Evolutionary conservation across 371 early-diverging fungal genomes (phyloP).

Genomic region (Chytridium lagenaria): DNA sequence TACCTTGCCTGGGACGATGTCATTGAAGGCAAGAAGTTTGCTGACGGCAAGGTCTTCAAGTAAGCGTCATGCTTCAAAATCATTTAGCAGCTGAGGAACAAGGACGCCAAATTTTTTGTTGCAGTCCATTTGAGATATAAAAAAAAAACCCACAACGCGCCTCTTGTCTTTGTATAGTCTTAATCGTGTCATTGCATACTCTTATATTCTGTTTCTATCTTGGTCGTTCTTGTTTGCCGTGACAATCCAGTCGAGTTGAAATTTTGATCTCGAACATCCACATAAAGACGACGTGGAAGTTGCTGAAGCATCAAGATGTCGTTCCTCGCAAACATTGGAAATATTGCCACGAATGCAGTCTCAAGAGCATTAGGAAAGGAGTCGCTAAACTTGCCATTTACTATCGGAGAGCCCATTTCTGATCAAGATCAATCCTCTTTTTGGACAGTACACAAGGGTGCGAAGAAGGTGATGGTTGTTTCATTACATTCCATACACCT

Average conservation of each 20-base stretch:
- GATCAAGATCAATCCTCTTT: constrained; percentile 2
- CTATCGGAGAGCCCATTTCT: not conserved
- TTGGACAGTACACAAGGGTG: constrained; percentile 5
- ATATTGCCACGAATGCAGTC: not conserved
- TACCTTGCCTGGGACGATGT: constrained; percentile 56
- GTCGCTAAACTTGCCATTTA: constrained; percentile 8
- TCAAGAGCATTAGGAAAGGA: constrained; percentile 14
- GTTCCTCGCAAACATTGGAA: not conserved
- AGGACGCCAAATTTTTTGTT: not conserved
- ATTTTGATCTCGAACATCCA: too few relatives aligned
- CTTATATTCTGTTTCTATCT: too few relatives aligned
- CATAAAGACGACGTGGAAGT: too few relatives aligned
- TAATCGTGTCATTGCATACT: too few relatives aligned
- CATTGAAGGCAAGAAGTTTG: constrained; percentile 63
- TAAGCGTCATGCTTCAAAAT: constrained; percentile 3
- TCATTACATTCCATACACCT: not conserved
- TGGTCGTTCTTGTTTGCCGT: too few relatives aligned
- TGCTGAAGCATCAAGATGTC: constrained; percentile 5
- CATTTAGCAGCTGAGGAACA: not conserved
- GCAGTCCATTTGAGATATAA: not conserved
- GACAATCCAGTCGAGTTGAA: too few relatives aligned
- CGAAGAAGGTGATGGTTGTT: constrained; percentile 8
- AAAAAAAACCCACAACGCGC: too few relatives aligned
- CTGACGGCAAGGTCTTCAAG: constrained; percentile 59
- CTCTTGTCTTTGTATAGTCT: too few relatives aligned